Evolutionary conservation across 257 asterid genomes (phyloP), one percentile per base, ranked within the genome.

Genomic region (Solanum rostratum): DNA sequence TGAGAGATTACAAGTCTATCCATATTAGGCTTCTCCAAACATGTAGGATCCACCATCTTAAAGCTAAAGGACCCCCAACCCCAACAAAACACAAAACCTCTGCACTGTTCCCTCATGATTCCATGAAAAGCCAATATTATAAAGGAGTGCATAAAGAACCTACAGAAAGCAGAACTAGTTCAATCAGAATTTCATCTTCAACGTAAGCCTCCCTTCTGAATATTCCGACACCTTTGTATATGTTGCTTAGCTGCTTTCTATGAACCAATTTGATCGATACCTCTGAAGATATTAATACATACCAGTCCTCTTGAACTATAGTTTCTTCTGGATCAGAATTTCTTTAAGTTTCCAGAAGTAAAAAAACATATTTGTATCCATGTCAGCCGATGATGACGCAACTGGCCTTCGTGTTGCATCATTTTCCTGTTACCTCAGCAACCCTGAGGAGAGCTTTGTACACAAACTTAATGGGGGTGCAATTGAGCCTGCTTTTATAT

Each of bases 321-420:
- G 15, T 27, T 49, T 74, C 22, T 49, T 24, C 8, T 27, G 50
- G 62, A 3, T 76, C 60, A 76, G 46, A 46, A 50, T 29, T 74
- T 74, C 59, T 22, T 7, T 10, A 45, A 74, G 59, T 46, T 30
- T 15, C n/a, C 16, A 2, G 41, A 74, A 74, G 60, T 59, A 10
- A 10, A 76, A 30, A 50, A 50, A 5, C 46, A 78, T 14, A 46
- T 27, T 78, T 24, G 43, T 43, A 41, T 52, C 86, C 76, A 95
- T 95, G 98, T 97, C 92, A 60, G 63, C 22, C 3, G 93, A 89
- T 10, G 92, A 94, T 22, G 89, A 86, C 83, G 43, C 62, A n/a
- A 84, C 82, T 69, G 91, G 86, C 27, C 90, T 89, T 80, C 93
- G 98, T 2, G 97, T 95, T 33, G 98, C 93, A 37, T 95, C 98